These are phyloP conservation scores for Phytophthora sojae DNA, from an alignment of 352 stramenopile species.

Conservation along the genomic window DNA sequence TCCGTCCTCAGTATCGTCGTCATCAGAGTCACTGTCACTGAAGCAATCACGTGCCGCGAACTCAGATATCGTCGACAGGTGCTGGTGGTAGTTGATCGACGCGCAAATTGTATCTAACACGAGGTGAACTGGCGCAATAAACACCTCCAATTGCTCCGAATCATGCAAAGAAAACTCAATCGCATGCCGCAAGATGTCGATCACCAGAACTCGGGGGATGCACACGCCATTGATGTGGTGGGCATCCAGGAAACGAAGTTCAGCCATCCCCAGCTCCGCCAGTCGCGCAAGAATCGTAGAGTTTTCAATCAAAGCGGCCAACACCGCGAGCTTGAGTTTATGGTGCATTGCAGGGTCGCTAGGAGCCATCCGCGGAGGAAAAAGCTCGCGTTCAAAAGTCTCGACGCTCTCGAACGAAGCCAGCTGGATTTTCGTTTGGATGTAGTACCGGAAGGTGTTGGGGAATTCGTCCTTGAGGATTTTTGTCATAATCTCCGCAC, in stretches of 20 bases:
- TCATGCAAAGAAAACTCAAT: constrained; percentile 60
- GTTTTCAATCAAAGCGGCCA: constrained; percentile 60
- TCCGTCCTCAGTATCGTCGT: constrained; percentile 40
- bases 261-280: constrained; percentile 62
- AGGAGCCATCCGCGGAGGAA: constrained; percentile 55
- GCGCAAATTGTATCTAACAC: constrained; percentile 68
- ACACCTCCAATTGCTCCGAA: constrained; percentile 49
- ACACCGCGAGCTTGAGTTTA: constrained; percentile 61
- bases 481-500: constrained; percentile 70
- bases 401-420: constrained; percentile 81
- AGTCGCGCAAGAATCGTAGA: constrained; percentile 55
- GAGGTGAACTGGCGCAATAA: constrained; percentile 59
- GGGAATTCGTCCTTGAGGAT: constrained; percentile 74
- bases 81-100: constrained; percentile 81
- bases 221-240: constrained; percentile 52
- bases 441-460: constrained; percentile 82
- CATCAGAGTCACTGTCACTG: constrained; percentile 77
- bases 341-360: constrained; percentile 65
- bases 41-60: constrained; percentile 80
- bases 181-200: constrained; percentile 67
- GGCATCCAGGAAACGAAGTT: constrained; percentile 74
- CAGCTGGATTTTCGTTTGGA: constrained; percentile 70
- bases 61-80: constrained; percentile 76
- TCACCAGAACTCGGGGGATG: constrained; percentile 58
- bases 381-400: constrained; percentile 73